These are phyloP conservation scores for Coniochaeta sp. DNA, from an alignment of 2,329 filamentous ascomycete genomes.

Conservation along the genomic window DNA sequence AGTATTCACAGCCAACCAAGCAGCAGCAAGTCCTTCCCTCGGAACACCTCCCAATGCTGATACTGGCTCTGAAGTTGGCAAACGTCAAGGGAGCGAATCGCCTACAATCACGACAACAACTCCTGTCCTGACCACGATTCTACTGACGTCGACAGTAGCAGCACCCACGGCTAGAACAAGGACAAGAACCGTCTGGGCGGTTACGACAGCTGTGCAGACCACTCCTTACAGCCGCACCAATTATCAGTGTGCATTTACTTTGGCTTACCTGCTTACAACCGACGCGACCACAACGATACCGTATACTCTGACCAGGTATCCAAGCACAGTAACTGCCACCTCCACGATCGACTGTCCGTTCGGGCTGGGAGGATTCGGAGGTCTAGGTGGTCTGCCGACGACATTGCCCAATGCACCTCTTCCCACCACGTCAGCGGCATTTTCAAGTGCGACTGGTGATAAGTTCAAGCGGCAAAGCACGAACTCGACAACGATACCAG, in stretches of 20 bases:
- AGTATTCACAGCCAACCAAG: conserved; percentile 3
- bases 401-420: background rate
- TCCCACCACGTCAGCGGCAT: background rate
- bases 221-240: conserved; percentile 8
- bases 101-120: background rate
- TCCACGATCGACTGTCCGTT: conserved; percentile 8
- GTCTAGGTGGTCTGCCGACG: background rate
- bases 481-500: background rate
- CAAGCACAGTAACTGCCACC: conserved; percentile 8
- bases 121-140: background rate
- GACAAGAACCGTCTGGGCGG: conserved; percentile 10
- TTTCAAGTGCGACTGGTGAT: background rate
- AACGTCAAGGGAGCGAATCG: background rate
- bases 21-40: background rate
- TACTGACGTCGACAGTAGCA: background rate
- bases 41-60: background rate
- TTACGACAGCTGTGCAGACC: conserved; percentile 8
- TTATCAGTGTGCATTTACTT: conserved; percentile 9
- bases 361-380: conserved; percentile 3
- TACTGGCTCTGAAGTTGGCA: background rate
- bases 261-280: conserved; percentile 9
- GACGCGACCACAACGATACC: conserved; percentile 10
- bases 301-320: conserved; percentile 8
- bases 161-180: conserved; percentile 3
- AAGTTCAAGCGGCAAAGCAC: background rate